Conservation (phyloP, 176 grass and related monocot genomes). For the Carex pumila region DNA sequence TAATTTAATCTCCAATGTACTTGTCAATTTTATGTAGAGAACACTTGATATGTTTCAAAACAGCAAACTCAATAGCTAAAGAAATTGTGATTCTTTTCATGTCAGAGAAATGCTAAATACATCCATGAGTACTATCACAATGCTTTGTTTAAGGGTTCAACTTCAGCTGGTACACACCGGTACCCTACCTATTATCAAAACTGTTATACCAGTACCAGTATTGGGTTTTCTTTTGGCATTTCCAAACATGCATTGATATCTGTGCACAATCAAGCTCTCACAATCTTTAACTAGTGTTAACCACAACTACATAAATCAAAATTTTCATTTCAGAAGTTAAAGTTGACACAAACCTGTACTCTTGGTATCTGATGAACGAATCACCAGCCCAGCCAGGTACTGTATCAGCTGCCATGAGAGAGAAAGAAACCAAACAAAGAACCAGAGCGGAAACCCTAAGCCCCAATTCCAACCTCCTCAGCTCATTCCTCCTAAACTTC, state of each 20-base stretch:
- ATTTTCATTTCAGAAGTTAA: background rate
- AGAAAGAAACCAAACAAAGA: constrained; percentile 53
- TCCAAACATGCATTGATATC: background rate
- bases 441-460: constrained; percentile 58
- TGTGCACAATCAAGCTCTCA: background rate
- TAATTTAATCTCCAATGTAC: background rate
- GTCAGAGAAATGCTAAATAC: background rate
- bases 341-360: constrained; percentile 45
- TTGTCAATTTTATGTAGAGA: background rate
- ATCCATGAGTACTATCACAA: background rate
- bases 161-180: background rate
- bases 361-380: constrained; percentile 63
- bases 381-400: constrained; percentile 63
- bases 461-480: constrained; percentile 45
- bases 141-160: background rate
- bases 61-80: background rate
- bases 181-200: background rate
- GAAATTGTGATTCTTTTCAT: background rate
- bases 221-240: background rate
- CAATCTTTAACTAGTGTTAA: background rate
- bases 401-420: constrained; percentile 58
- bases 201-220: background rate
- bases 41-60: background rate
- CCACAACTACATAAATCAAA: background rate
- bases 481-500: constrained; percentile 29